Evolutionary conservation across 179 eudicot species (phyloP), one percentile per base, ranked within the genome.

Genomic region (Beta macrorhiza): DNA sequence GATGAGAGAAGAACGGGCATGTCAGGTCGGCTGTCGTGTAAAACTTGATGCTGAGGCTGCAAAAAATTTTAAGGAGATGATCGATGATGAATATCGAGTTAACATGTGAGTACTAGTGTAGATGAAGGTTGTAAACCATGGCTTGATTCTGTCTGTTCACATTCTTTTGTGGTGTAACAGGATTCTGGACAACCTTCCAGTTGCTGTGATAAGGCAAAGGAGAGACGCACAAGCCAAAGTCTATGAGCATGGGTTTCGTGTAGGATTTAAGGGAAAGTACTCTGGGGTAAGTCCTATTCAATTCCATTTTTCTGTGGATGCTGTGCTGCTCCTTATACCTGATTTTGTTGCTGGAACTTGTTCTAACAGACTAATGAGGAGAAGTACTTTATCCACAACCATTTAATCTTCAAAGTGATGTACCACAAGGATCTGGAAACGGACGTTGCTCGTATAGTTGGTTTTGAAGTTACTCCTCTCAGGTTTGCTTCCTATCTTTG

Each of bases 171-270:
- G 72, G 32, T 78, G 72, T 49, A 29, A 80, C 79, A 88, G 98
- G 97, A 93, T 93, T 77, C 82, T 93, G 78, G 99, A 95, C 82
- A 95, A 95, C 74, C 99, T 93, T 86, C 97, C 99, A 44, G 92
- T 95, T 84, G 98, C 97, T 86, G 98, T 95, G 74, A 82, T 84
- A 78, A 90, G 93, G 82, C 93, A 89, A 80, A 90, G 95, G 81
- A 91, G 93, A 77, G 95, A 91, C 88, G 97, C 90, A 57, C 90
- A 84, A 79, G 85, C 91, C 72, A 89, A 88, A 80, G 92, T 93
- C 82, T 91, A 90, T 80, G 92, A 95, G 89, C 98, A 92, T 81
- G 97, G 98, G 56, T 95, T 87, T 72, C 93, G 92, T 80, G 97
- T 91, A 76, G 97, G 97, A 63, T 89, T 95, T 83, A 92, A 92